These are phyloP conservation scores for Boehmeria nivea DNA, from an alignment of 306 rosid species.

Conservation along the genomic window DNA sequence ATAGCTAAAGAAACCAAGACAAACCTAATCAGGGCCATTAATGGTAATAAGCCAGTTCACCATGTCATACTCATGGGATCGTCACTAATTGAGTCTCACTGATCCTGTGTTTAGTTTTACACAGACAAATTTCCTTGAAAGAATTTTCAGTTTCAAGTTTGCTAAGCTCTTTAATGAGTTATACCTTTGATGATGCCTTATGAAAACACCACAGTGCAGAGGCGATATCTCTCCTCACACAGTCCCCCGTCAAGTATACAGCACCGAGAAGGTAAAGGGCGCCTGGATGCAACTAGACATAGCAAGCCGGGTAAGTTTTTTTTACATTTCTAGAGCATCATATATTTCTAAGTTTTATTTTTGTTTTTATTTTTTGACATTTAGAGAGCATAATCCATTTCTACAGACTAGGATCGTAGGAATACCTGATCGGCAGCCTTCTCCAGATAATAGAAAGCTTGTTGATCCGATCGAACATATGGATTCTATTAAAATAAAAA, in stretches of 20 bases:
- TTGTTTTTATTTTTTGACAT: slow-evolving; percentile 22
- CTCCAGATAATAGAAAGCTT: slow-evolving; percentile 90
- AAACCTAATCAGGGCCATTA: too few relatives aligned
- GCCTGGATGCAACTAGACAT: slow-evolving; percentile 81
- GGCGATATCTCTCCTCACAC: slow-evolving; percentile 66
- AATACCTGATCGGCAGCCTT: slow-evolving; percentile 89
- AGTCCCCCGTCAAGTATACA: slow-evolving; percentile 84
- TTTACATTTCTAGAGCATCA: slow-evolving; percentile 11
- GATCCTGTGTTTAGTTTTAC: too few relatives aligned
- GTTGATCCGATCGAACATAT: slow-evolving; percentile 74
- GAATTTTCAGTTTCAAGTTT: background rate
- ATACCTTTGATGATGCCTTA: slow-evolving; percentile 89
- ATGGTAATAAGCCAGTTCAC: too few relatives aligned
- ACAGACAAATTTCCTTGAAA: too few relatives aligned
- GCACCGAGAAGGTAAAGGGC: slow-evolving; percentile 90
- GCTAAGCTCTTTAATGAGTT: background rate
- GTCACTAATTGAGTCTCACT: too few relatives aligned
- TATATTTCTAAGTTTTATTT: too few relatives aligned
- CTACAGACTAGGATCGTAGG: background rate
- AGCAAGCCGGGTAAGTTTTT: slow-evolving; percentile 35
- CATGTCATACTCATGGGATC: too few relatives aligned
- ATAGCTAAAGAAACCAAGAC: too few relatives aligned
- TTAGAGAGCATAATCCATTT: slow-evolving; percentile 4
- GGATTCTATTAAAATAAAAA: slow-evolving; percentile 46
- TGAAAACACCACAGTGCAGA: slow-evolving; percentile 91